These are phyloP conservation scores for Carex myosuroides DNA, from an alignment of 176 grass and related monocot genomes.

Conservation along the genomic window DNA sequence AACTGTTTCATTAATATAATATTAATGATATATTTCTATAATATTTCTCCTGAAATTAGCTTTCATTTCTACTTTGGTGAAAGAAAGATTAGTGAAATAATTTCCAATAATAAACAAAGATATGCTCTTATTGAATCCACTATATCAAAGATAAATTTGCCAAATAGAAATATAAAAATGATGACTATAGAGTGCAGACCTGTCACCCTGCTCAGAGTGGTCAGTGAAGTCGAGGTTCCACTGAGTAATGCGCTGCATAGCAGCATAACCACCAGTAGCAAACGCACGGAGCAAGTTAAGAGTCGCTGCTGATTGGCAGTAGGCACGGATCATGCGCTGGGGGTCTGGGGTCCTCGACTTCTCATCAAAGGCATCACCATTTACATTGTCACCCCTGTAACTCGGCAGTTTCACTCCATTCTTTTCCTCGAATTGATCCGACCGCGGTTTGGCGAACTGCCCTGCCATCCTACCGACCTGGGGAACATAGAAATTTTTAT, in stretches of 20 bases:
- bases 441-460: constrained; percentile 94
- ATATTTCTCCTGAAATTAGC: background rate
- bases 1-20: background rate
- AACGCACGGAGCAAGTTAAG: constrained; percentile 90
- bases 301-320: constrained; percentile 68
- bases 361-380: constrained; percentile 61
- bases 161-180: background rate
- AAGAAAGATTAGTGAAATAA: background rate
- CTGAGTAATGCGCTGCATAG: constrained; percentile 79
- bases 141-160: background rate
- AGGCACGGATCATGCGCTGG: constrained; percentile 81
- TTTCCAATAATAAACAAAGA: background rate
- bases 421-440: constrained; percentile 57
- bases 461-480: constrained; percentile 94
- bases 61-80: background rate
- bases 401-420: constrained; percentile 88
- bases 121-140: background rate
- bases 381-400: constrained; percentile 95
- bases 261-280: constrained; percentile 86
- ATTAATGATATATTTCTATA: background rate
- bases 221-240: constrained; percentile 97
- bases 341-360: constrained; percentile 79
- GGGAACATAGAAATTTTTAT: background rate
- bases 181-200: constrained; percentile 27
- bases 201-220: constrained; percentile 87